Conservation (phyloP, 495 filamentous ascomycete species). For the Darksidea phi region DNA sequence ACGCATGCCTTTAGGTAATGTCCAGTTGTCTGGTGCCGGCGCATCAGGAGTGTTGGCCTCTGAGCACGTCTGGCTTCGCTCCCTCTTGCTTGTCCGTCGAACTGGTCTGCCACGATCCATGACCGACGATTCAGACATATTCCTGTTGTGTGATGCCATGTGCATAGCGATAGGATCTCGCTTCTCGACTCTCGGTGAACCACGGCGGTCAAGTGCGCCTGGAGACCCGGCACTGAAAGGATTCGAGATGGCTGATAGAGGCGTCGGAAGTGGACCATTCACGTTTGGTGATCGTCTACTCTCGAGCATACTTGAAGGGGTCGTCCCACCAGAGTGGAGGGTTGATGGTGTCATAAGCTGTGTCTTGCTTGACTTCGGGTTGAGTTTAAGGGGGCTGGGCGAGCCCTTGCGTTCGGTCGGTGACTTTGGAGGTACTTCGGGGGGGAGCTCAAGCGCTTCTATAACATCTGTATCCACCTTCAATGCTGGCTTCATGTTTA, state of each 20-base stretch:
- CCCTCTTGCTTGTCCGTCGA: conserved; percentile 45
- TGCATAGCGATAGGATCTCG: conserved; percentile 18
- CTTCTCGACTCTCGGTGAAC: conserved; percentile 31
- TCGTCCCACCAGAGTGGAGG: conserved; percentile 28
- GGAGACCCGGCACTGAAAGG: conserved; percentile 27
- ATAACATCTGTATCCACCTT: conserved; percentile 42
- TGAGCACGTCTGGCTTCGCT: conserved; percentile 32
- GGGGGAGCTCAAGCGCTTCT: conserved; percentile 47
- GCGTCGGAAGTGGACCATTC: conserved; percentile 14
- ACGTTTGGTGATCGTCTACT: conserved; percentile 30
- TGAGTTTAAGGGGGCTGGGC: conserved; percentile 29
- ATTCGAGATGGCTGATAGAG: conserved; percentile 26
- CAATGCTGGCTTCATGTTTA: conserved; percentile 24
- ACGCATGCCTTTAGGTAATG: conserved; percentile 58
- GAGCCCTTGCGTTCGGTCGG: conserved; percentile 35
- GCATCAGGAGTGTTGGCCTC: conserved; percentile 39
- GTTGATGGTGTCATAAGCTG: conserved; percentile 26
- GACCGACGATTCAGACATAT: conserved; percentile 59
- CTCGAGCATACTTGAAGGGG: conserved; percentile 25
- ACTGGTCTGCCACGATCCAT: conserved; percentile 60
- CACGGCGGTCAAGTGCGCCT: conserved; percentile 27
- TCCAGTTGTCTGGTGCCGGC: conserved; percentile 36
- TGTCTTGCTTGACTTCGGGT: conserved; percentile 30
- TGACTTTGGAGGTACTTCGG: conserved; percentile 51
- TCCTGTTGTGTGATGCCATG: conserved; percentile 45